Evolutionary conservation across 1,139 yeast species (phyloP), one percentile per base, ranked within the genome.

Genomic region (Pichia sp.): DNA sequence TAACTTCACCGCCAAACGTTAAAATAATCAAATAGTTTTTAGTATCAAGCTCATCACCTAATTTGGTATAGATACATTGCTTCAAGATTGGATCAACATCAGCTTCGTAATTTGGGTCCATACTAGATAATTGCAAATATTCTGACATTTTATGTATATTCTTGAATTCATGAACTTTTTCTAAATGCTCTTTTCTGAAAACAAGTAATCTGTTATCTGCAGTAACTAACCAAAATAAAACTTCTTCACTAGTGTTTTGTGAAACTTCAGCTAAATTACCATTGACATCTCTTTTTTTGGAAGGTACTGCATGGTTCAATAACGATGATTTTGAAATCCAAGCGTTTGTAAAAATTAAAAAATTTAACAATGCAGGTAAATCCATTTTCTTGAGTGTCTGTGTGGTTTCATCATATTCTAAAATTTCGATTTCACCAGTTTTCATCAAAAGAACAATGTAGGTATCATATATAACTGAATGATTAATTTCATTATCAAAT

Each of bases 1-100:
- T 69, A 1, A 87, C 69, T 63, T 88, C 95, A 58, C 94, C 94
- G 47, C 92, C 90, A 61, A 81, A 76, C 0, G 95, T 87, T 44
- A 88, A 68, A 7, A 87, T 70, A 0, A 89, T 73, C 52, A 89
- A 64, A 62, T 80, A 82, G 56, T 86, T 90, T 46, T 76, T 71
- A 25, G 70, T 66, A 22, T 59, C 55, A 34, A 60, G 53, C 7
- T 58, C 59, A 56, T 84, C 87, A 3, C 96, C 96, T 40, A 88
- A 61, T 42, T 75, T 77, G 45, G 80, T 76, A 45, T 83, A 72
- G 59, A 83, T 74, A 3, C 84, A 75, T 63, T 85, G 92, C 59
- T 83, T 85, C 50, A 85, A 78, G 40, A 77, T 77, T 1, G 92
- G 90, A 66, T 85, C 92, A 9, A 88, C 88, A 22, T 71, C 68